A percentile compares a stretch with the other conserved stretches of the same genome.
Conservation (phyloP, 106 monocot species). For the Allium cepa region DNA sequence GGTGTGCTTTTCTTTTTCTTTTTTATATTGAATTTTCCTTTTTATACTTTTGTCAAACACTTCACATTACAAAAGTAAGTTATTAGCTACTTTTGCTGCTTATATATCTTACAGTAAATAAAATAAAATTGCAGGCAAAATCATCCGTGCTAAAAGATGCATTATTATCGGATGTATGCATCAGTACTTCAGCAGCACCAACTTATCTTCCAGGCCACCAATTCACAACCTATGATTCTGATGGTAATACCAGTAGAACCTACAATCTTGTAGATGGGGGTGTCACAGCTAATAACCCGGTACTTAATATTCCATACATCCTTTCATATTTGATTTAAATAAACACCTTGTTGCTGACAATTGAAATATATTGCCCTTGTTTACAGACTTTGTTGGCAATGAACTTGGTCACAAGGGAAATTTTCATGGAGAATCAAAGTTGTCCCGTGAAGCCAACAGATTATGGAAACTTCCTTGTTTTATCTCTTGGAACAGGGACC, state of each 20-base stretch:
- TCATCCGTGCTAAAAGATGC: conserved; percentile 10
- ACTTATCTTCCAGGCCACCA: conserved; percentile 55
- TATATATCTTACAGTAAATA: too few species aligned
- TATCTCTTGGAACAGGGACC: conserved; percentile 57
- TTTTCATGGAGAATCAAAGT: background rate
- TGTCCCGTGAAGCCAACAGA: background rate
- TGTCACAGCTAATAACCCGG: conserved; percentile 65
- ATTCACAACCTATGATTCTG: conserved; percentile 23
- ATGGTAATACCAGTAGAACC: conserved; percentile 7
- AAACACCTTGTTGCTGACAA: background rate
- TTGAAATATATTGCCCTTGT: background rate
- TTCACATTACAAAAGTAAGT: too few species aligned
- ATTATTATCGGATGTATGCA: conserved; percentile 41
- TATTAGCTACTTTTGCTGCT: too few species aligned
- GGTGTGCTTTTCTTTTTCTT: conserved; percentile 10
- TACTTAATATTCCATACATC: conserved; percentile 1
- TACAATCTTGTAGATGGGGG: conserved; percentile 61
- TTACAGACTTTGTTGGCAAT: conserved; percentile 1
- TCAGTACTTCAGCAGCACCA: conserved; percentile 49
- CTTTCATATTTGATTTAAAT: too few species aligned
- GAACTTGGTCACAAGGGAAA: background rate
- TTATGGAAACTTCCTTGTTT: conserved; percentile 14
- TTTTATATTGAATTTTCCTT: too few species aligned
- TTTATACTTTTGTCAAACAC: too few species aligned
- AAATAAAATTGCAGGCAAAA: background rate